Conservation (phyloP, 1,284 basidiomycete species). For the Boletus austroedulis region DNA sequence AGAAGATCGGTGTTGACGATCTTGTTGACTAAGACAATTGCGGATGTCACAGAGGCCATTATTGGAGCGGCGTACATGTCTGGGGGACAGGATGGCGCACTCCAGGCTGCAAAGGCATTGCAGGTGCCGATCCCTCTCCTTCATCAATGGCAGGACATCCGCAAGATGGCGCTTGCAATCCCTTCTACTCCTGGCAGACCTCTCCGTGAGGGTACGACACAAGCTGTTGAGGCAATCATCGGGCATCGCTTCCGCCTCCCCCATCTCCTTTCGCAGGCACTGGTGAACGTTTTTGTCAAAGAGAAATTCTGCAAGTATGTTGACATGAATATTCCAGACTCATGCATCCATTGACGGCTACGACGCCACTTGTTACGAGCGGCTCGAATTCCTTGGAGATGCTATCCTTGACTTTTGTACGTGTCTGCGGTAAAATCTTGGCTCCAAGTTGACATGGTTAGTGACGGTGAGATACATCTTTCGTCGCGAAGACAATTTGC, state of each 20-base stretch:
- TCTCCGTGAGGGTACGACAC: constrained; percentile 44
- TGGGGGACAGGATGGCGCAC: constrained; percentile 61
- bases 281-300: constrained; percentile 47
- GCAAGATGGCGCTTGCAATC: constrained; percentile 45
- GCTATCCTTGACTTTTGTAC: constrained; percentile 76
- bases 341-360: constrained; percentile 58
- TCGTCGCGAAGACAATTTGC: constrained; percentile 55
- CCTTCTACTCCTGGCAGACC: constrained; percentile 43
- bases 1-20: constrained; percentile 11
- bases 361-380: constrained; percentile 60
- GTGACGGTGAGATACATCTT: constrained; percentile 75
- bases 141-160: constrained; percentile 69
- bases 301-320: not conserved
- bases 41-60: constrained; percentile 79
- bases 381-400: constrained; percentile 81
- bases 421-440: constrained; percentile 27
- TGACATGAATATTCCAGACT: constrained; percentile 43
- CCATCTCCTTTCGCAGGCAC: constrained; percentile 63
- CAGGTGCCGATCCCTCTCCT: constrained; percentile 59
- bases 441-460: constrained; percentile 31
- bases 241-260: constrained; percentile 59
- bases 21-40: constrained; percentile 54
- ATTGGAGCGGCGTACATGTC: constrained; percentile 76
- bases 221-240: constrained; percentile 60
- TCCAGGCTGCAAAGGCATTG: constrained; percentile 61